Evolutionary conservation across 768 basidiomycete genomes (phyloP).

Genomic region (Russula sp.): DNA sequence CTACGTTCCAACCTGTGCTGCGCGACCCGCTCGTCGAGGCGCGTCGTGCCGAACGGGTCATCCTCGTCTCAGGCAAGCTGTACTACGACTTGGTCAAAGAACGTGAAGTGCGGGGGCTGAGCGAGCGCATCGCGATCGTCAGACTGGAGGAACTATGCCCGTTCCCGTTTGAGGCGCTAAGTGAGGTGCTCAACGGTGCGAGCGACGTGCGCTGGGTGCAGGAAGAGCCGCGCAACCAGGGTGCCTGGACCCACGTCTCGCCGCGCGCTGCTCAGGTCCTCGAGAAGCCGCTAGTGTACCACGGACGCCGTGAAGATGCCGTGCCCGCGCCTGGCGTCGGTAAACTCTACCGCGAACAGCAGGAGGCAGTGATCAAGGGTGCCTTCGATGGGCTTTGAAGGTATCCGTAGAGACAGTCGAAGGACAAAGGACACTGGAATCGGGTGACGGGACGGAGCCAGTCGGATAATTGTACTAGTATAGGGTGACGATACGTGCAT

Average conservation of each 20-base stretch:
- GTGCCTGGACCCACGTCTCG: conserved; percentile 62
- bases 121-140: conserved; percentile 54
- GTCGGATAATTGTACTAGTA: neutral
- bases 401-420: neutral
- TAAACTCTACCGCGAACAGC: conserved; percentile 57
- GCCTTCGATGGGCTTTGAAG: conserved; percentile 42
- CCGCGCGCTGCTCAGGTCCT: conserved; percentile 30
- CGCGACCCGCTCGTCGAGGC: conserved; percentile 39
- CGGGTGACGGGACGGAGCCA: neutral
- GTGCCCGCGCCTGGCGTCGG: conserved; percentile 75
- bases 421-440: neutral
- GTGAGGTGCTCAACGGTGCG: conserved; percentile 35
- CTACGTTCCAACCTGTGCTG: conserved; percentile 62
- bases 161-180: conserved; percentile 66
- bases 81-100: conserved; percentile 83
- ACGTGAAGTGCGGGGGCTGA: conserved; percentile 42
- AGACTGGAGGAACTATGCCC: conserved; percentile 84
- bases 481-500: neutral
- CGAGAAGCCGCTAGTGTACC: conserved; percentile 36
- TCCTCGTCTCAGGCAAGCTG: conserved; percentile 74
- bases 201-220: conserved; percentile 61
- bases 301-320: conserved; percentile 64
- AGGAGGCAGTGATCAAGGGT: conserved; percentile 49
- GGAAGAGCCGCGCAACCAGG: conserved; percentile 87
- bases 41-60: conserved; percentile 48